Base-by-base conservation (phyloP, 371 early-diverging fungal species). In the Dichotomocladium elegans region DNA sequence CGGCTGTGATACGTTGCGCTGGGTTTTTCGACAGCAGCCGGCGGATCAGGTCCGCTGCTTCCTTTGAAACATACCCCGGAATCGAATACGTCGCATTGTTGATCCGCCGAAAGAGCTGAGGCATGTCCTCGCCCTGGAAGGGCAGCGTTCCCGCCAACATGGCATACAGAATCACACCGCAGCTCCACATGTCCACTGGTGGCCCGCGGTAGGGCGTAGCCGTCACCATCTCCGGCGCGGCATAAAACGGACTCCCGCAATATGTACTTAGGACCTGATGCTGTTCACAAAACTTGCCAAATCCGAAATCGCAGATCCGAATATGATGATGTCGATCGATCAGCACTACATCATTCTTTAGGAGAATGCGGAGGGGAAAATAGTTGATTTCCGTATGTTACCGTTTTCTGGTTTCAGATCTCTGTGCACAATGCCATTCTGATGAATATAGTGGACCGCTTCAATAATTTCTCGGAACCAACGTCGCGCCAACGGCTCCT, bases 391-490 rank as follows among this genome's bases (percentile, higher is more conserved):
- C n/a, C n/a, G n/a, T n/a, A n/a, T n/a, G 19, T 46, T 64, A 68
- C 77, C 72, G 73, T 89, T 94, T 64, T 89, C 96, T 11, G 93
- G 92, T 60, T 95, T 95, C 47, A 95, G 62, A 65, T 95, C 96
- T 64, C 96, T 63, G 58, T 95, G 94, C 19, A 93, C 88, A 43
- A 92, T 80, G 24, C 81, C 79, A 61, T 90, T 85, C 74, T 80
- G 14, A 67, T 99, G 99, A 52, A 94, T 92, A 68, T 88, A 98
- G 45, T 92, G 88, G n/a, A 99, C 81, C 2, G 94, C 99, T 42
- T 86, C 87, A 12, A 98, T 81, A 22, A 99, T 93, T 65, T 99
- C 96, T 68, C 92, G 87, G 60, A 98, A 98, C 70, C 94, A 96
- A 31, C 66, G 76, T 42, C 91, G 82, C 1, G 98, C 96, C 53